Evolutionary conservation across 2,329 filamentous ascomycete species (phyloP).

Genomic region (Fusarium albidum): DNA sequence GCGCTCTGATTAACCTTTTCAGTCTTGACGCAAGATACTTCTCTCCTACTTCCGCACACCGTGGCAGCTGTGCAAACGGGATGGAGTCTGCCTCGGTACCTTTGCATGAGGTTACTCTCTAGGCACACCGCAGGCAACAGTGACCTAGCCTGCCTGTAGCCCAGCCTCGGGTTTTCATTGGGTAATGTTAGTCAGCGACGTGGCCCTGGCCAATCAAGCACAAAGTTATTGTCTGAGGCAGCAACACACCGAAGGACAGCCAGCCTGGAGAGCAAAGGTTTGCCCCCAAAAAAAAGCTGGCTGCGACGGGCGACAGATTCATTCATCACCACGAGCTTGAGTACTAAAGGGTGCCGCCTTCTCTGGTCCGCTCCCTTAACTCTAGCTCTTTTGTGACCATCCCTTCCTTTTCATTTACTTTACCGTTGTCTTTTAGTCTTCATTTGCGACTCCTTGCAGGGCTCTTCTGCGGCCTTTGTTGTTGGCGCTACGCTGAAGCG

Average conservation of each 20-base stretch:
- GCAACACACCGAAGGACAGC: slow-evolving; percentile 39
- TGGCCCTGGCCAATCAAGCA: slow-evolving; percentile 40
- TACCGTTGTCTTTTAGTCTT: slow-evolving; percentile 19
- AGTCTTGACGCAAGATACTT: no score
- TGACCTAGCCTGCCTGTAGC: slow-evolving; percentile 39
- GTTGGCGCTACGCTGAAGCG: slow-evolving; percentile 8
- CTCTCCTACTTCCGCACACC: no score
- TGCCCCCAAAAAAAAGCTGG: slow-evolving; percentile 45
- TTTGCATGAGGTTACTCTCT: slow-evolving; percentile 34
- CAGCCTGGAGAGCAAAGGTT: slow-evolving; percentile 27
- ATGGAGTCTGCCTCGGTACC: slow-evolving; percentile 41
- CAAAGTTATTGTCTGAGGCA: slow-evolving; percentile 48
- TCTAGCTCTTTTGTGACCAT: slow-evolving; percentile 18
- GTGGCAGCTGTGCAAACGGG: no score
- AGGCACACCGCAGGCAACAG: slow-evolving; percentile 42
- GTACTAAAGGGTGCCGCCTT: slow-evolving; percentile 43
- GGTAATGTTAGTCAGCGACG: slow-evolving; percentile 38
- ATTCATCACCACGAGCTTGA: slow-evolving; percentile 38
- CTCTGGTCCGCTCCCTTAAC: slow-evolving; percentile 31
- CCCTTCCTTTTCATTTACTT: slow-evolving; percentile 24
- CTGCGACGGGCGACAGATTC: slow-evolving; percentile 35
- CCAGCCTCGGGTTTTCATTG: slow-evolving; percentile 38
- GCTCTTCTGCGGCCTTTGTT: slow-evolving; percentile 19
- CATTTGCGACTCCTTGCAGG: slow-evolving; percentile 9
- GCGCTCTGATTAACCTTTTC: no score